Base-by-base conservation (phyloP, 495 filamentous ascomycete genomes). In the Penicillium steckii region DNA sequence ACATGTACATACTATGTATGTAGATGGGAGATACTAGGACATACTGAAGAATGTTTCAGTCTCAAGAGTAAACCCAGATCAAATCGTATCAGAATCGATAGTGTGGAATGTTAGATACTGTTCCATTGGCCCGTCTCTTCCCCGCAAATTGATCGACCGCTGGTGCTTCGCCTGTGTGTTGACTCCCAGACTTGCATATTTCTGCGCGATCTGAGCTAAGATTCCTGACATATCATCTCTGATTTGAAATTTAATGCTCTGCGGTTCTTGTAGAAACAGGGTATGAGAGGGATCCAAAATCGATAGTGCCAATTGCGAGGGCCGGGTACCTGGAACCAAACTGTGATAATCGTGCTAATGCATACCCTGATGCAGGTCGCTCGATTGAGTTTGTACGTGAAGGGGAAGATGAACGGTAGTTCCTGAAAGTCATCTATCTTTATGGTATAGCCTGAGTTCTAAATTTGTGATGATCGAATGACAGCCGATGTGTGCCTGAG, bases 131-230 rank as follows among this genome's bases (percentile, higher is more conserved):
- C 17, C 23, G 24, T 41, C 17, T 56, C 32, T 51, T 25, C 56
- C 56, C 56, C 56, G 47, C 56, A 59, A 52, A 55, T 48, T 56
- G 48, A 55, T 56, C 44, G 38, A 40, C 52, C 17, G 23, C 35
- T 37, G 38, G 37, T 32, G 21, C 8, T n/a, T 42, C 12, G 15
- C 26, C 24, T 17, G 40, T 48, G 17, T 32, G 52, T 56, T 44
- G 52, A 33, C 43, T 30, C 12, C 21, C 42, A 49, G 55, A 58
- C 49, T 56, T 56, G 50, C 55, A 59, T 59, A 21, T 58, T 46
- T 42, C 18, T 45, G 55, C 23, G 10, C 17, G 26, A 21, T 23
- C 23, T 17, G 38, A 41, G 38, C 18, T 23, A 2, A 19, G 38
- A 41, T 30, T 49, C 23, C 48, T 42, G 24, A 37, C 37, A 40